Conservation (phyloP, 176 grass and related monocot genomes). For the Hordeum marinum region DNA sequence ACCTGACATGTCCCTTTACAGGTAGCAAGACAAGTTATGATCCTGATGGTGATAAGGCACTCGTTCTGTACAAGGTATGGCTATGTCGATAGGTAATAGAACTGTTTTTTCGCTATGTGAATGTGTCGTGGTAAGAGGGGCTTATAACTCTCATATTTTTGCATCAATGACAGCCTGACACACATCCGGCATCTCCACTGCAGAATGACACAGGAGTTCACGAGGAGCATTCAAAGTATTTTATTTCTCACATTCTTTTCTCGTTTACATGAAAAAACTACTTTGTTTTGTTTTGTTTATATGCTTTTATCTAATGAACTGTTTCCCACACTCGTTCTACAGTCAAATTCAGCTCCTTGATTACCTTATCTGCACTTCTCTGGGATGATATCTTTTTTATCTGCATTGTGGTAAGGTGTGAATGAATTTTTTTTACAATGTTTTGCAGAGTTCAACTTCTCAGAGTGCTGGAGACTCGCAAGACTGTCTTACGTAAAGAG, state of each 20-base stretch:
- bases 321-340: not conserved
- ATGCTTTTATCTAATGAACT: not conserved
- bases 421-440: conserved; percentile 15
- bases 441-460: conserved; percentile 80
- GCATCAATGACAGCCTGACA: conserved; percentile 61
- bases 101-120: conserved; percentile 2
- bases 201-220: conserved; percentile 56
- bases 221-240: conserved; percentile 96
- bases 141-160: conserved; percentile 17
- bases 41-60: conserved; percentile 69
- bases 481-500: conserved; percentile 85
- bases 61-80: conserved; percentile 92
- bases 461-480: conserved; percentile 85
- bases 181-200: conserved; percentile 35
- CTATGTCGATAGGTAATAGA: not conserved
- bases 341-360: not conserved
- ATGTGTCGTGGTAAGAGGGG: not conserved
- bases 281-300: too few relatives aligned
- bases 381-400: not conserved
- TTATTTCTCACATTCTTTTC: conserved; percentile 1
- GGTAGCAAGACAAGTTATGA: conserved; percentile 41
- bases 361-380: too few relatives aligned
- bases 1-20: conserved; percentile 31
- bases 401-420: not conserved
- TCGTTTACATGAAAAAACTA: not conserved